Base-by-base conservation (phyloP, 2,329 filamentous ascomycete species). In the Grosmannia huntii region DNA sequence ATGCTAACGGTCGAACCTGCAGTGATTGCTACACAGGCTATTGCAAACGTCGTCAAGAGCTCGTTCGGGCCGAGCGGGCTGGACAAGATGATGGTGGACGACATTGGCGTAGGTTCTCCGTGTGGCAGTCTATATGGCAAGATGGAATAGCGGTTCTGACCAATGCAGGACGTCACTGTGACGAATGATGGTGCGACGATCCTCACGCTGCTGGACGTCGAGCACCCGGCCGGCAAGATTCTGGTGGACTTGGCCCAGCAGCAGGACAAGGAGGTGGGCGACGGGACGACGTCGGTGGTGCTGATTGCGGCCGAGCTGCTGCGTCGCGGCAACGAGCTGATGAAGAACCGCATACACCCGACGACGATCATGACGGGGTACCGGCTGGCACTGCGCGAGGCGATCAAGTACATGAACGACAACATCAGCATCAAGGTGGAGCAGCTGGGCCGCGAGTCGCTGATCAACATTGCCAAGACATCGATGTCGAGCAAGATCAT, bases 41-140 rank as follows among this genome's bases (percentile, higher is more conserved):
- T 99, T 69, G 87, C 94, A 68, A 99, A 97, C 84, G 91, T 99
- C 60, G 90, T 99, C 73, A 97, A 96, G 79, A 96, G 89, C 74
- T 99, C 94, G 19, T 99, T 99, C 70, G 94, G 94, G 58, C 94
- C 94, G 56, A 96, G 90, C 62, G 94, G 94, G 54, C 82, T 99
- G 65, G 94, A 99, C 73, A 99, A 99, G 83, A 99, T 99, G 94
- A 97, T 99, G 94, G 94, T 99, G 67, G 94, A 99, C 76, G 94
- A 99, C 71, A 97, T 99, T 72, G 94, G 94, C 69, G 87, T 90
- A 82, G 67, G 44, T 51, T 44, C 19, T n/a, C 41, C 3, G 38
- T 14, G 38, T 16, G 38, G 1, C 19, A 14, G 19, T 4, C 5
- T 41, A 5, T 33, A 10, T 33, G 31, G 31, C 9, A 7, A 28